Base-by-base conservation (phyloP, 306 rosid species). In the Quercus dentata region DNA sequence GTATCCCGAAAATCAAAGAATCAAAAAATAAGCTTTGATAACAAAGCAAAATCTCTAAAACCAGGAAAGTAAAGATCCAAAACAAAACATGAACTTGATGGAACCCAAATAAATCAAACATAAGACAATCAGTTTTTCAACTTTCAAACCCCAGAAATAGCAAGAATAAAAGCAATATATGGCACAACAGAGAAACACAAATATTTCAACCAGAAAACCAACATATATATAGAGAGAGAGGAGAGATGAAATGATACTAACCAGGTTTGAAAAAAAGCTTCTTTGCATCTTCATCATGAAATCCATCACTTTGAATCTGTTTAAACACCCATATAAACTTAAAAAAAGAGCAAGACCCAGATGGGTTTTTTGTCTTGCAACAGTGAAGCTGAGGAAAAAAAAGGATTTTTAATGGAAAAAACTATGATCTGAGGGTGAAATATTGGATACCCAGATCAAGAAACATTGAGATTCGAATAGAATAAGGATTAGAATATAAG, bases 241-340 rank as follows among this genome's bases (percentile, higher is more conserved):
- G 21, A 83, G 31, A 28, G 74, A 80, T 14, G 62, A 81, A 73
- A 65, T 52, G 71, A 75, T 57, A 84, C 92, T 74, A 20, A 90
- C 94, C 92, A 69, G 79, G 33, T 70, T 83, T 31, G 88, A 79
- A 31, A 81, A 72, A 80, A 83, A 63, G 63, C 76, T 28, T 54
- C 18, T 69, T 28, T 83, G 83, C 80, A 81, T 84, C 82, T 85
- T 76, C 54, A 86, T 70, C 79, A 74, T 59, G 76, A 79, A 76
- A 56, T 80, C 79, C 83, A 73, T 76, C 51, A 69, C 83, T 83
- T 65, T 74, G 78, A 90, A 92, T 84, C 91, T 64, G 82, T 62
- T 70, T 71, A 79, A 86, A 75, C 54, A 35, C 72, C 63, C 76
- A 83, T 71, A 67, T 74, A 81, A 80, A 84, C 78, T 80, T 74